Conservation (phyloP, 192 early-diverging fungal genomes). For the Backusella mclennaniae region DNA sequence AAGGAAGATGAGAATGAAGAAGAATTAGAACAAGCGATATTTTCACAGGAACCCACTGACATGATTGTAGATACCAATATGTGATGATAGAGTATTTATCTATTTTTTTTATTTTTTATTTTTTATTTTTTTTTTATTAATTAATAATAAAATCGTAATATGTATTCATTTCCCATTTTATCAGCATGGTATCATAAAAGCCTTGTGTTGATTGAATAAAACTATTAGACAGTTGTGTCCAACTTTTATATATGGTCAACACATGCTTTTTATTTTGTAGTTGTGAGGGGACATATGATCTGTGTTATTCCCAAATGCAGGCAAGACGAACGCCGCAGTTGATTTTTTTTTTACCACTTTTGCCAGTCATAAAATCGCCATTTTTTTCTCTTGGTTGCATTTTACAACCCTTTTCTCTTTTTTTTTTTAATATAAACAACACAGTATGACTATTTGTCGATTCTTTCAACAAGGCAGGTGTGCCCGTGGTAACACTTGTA, state of each 20-base stretch:
- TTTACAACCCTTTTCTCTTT: neutral
- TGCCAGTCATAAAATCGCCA: neutral
- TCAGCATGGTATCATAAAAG: no score
- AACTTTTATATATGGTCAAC: no score
- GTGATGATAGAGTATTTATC: neutral
- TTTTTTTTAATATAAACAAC: neutral
- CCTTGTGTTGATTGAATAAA: no score
- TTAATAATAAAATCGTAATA: neutral
- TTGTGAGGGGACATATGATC: no score
- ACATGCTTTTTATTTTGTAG: no score
- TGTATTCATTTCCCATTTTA: neutral
- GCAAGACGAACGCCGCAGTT: no score
- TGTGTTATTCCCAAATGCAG: no score
- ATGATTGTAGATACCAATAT: neutral
- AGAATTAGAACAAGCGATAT: neutral
- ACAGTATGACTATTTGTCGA: slow-evolving; percentile 28
- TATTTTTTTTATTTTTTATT: neutral
- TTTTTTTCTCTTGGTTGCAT: no score
- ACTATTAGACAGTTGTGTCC: no score
- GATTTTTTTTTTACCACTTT: neutral
- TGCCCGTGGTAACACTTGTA: slow-evolving; percentile 55
- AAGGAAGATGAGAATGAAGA: neutral
- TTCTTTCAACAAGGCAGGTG: slow-evolving; percentile 59
- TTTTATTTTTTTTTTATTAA: neutral
- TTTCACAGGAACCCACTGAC: neutral